Evolutionary conservation across 2,329 filamentous ascomycete species (phyloP), one percentile per base, ranked within the genome.

Genomic region (Chaetoscypha palmicola): DNA sequence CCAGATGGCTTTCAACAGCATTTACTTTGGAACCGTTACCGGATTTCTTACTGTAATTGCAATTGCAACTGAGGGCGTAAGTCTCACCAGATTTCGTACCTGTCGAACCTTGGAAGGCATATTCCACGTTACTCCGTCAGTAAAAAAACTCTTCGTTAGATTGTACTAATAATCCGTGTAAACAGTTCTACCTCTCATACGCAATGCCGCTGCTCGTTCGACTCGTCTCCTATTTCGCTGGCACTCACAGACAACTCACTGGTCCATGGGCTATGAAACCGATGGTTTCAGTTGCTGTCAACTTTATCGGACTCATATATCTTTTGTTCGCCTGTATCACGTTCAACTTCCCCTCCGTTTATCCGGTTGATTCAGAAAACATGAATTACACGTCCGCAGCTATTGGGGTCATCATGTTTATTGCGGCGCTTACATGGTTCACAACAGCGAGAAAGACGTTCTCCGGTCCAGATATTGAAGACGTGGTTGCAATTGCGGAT

Each of bases 361-460:
- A 58, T 5, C 76, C 75, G 0, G 72, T 79, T n/a, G 65, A 62
- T 1, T 64, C 64, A 24, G 66, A 73, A 20, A 74, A 73, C 26
- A 79, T 78, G 74, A 79, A 77, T 46, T 77, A 77, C 50, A 77
- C 72, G 0, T 70, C 67, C 17, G 74, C 75, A 1, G 74, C 74
- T 0, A 69, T 77, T 22, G 74, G 74, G 0, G 63, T 73, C 1
- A 70, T 77, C 30, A 74, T 70, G 57, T 47, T 76, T 4, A 63
- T 79, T 14, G 71, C 68, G 12, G 32, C 66, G 1, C 53, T 70
- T 2, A 77, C 71, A 1, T 77, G 73, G 74, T 46, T 74, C 5
- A 71, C 66, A 1, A 74, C 69, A 0, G 73, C 70, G 0, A 58
- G 66, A 42, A 71, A 67, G 49, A 58, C 66, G 17, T 77, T 76